These are phyloP conservation scores for Eremochloa ophiuroides DNA, from an alignment of 176 grass and related monocot genomes.

Conservation along the genomic window DNA sequence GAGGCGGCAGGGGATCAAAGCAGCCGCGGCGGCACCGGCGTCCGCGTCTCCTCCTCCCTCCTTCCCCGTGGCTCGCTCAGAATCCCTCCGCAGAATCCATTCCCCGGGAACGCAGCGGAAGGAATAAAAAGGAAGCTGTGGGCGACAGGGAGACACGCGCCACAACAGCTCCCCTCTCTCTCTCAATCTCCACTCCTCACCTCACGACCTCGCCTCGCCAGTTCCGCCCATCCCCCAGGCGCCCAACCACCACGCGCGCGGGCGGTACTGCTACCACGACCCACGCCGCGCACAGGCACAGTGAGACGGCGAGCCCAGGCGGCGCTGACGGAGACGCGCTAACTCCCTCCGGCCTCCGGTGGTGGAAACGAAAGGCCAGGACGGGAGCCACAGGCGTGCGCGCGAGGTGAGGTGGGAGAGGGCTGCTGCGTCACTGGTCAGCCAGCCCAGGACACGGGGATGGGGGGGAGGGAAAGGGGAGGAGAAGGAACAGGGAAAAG, in stretches of 20 bases:
- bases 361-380: background rate
- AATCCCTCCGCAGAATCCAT: background rate
- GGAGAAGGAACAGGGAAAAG: background rate
- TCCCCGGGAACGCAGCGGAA: background rate
- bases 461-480: background rate
- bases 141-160: constrained; percentile 15
- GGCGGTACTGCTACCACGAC: background rate
- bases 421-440: background rate
- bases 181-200: background rate
- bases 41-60: background rate
- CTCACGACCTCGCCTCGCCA: background rate
- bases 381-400: background rate
- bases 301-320: background rate
- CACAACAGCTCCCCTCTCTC: background rate
- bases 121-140: background rate
- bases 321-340: background rate
- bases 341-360: no score
- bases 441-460: background rate
- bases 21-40: background rate
- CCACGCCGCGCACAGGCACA: background rate
- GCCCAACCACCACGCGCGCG: background rate
- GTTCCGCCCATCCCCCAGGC: background rate
- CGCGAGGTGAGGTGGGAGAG: background rate
- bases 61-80: background rate
- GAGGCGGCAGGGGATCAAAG: background rate